Conservation (phyloP, 176 grass and related monocot species). For the Hsuehochloa calcarea region DNA sequence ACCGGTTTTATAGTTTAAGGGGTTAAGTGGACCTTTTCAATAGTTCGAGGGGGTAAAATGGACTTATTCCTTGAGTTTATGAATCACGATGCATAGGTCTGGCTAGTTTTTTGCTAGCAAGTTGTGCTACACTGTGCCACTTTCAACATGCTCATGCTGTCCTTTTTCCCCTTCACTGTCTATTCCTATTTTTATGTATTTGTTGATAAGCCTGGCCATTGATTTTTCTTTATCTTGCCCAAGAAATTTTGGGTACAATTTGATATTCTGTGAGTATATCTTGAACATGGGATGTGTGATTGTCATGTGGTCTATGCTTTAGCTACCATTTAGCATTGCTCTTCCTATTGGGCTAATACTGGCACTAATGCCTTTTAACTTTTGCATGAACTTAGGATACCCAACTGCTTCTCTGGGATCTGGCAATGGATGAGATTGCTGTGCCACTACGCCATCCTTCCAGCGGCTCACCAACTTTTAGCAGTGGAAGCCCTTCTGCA, state of each 20-base stretch:
- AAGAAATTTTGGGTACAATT: conserved; percentile 11
- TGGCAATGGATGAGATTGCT: conserved; percentile 79
- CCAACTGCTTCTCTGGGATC: conserved; percentile 88
- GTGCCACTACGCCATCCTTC: conserved; percentile 65
- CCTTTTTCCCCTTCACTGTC: neutral
- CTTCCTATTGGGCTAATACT: neutral
- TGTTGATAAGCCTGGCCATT: neutral
- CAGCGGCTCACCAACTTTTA: conserved; percentile 70
- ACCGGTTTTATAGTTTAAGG: too few species aligned
- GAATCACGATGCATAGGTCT: neutral
- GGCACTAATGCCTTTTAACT: neutral
- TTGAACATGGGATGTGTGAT: neutral
- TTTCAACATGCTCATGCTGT: neutral
- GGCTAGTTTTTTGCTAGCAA: neutral
- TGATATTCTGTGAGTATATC: conserved; percentile 15
- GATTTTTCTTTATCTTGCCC: neutral
- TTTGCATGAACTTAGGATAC: conserved; percentile 58
- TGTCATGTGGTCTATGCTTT: conserved; percentile 4
- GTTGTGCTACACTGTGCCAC: neutral
- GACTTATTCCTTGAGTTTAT: neutral
- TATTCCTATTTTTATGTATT: conserved; percentile 5
- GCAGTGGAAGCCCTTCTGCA: conserved; percentile 64
- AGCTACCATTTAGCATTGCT: neutral
- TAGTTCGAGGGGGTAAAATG: too few species aligned
- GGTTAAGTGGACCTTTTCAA: too few species aligned